Base-by-base conservation (phyloP, 495 filamentous ascomycete species). In the Podospora pseudopauciseta region DNA sequence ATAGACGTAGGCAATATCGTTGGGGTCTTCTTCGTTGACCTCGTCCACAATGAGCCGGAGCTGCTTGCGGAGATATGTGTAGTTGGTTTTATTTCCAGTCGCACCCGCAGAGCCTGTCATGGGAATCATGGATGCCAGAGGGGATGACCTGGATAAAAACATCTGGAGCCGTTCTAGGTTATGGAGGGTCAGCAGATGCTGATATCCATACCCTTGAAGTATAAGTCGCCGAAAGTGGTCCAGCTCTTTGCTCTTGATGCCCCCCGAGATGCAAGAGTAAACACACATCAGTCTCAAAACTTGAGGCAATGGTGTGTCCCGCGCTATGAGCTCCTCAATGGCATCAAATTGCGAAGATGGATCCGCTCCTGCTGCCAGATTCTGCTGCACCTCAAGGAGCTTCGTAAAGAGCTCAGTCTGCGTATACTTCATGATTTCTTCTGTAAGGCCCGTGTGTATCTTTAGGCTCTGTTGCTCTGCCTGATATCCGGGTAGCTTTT, bases 1-100 rank as follows among this genome's bases (percentile, higher is more conserved):
- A 82, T 97, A 99, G 44, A 96, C 94, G 74, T 98, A 99, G 11
- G 96, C 92, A 69, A 98, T 91, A 69, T 99, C 96, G 71, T 94
- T 89, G 9, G 96, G 96, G n/a, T 97, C 92, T 59, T 94, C 89
- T 77, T 98, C 96, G 75, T 96, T 94, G 67, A 98, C 94, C 76
- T 99, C 96, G 76, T 98, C 94, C 64, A 97, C 90, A 70, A 97
- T 94, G 61, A 99, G 86, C 27, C 90, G 87, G 28, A 99, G 88
- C 68, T 87, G 86, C 75, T 92, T 93, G 39, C 96, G 90, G 15
- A 97, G 82, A 74, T 91, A 91, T 27, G 86, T 87, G 82, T 97
- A 99, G 75, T 97, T 97, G 3, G 95, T 99, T 77, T 92, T 94
- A 18, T 82, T 83, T 44, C 88, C 89, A 4, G 86, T 82, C 39